Evolutionary conservation across 2,329 filamentous ascomycete species (phyloP), one percentile per base, ranked within the genome.

Genomic region (Ophiocordyceps unilateralis): DNA sequence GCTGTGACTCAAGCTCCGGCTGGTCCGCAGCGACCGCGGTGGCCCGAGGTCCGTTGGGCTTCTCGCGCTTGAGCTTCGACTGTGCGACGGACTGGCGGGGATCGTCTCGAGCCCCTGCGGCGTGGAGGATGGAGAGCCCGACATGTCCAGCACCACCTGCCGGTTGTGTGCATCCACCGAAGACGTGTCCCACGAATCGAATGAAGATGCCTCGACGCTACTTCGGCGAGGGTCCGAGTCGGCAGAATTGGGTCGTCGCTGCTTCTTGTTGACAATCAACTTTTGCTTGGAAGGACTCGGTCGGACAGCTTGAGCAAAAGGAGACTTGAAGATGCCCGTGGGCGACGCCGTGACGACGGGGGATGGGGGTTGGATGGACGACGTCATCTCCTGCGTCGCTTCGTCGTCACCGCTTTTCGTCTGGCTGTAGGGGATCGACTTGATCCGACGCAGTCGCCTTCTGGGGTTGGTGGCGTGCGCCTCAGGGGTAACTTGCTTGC

Each of bases 171-270:
- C 61, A 50, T 81, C 78, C 2, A 84, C 76, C 1, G 68, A 66
- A 0, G 78, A 82, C 0, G 78, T 83, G 52, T 86, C 81, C 82
- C 82, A 86, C 2, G 72, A 77, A 51, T 85, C 81, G 51, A 86
- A 85, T 1, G 74, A 73, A 47, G 40, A 36, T 21, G 82, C 78
- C n/a, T 73, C 70, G 14, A 56, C 52, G 30, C 60, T 61, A 32
- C 58, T 58, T 15, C 55, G 55, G 39, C 60, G 57, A 8, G 53
- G 46, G 36, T 52, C 57, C 0, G 70, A 71, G 6, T 73, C 69
- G 10, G 70, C 55, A 1, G 75, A 78, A 7, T 60, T 50, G 3
- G 66, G 57, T 20, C 71, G 63, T 21, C 61, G 60, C 20, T 60
- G 62, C 44, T 56, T 61, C 6, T 56, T 61, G 6, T 54, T 50